These are phyloP conservation scores for Nowakowskiella sp. DNA, from an alignment of 192 early-diverging fungal genomes.

Conservation along the genomic window DNA sequence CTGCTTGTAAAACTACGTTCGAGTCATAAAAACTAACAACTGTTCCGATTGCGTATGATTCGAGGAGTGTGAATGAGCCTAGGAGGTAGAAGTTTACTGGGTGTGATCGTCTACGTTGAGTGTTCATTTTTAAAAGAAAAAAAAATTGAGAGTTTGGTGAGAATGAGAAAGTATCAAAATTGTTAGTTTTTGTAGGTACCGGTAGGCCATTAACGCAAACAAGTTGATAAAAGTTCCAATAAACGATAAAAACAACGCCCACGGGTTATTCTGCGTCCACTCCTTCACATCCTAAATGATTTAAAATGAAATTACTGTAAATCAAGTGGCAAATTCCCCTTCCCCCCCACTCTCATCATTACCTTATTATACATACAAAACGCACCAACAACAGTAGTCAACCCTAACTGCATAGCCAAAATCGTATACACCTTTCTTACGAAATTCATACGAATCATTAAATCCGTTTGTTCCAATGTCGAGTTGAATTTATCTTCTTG, in stretches of 20 bases:
- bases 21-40: slow-evolving; percentile 59
- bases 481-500: too few species aligned
- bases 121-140: too few species aligned
- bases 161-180: too few species aligned
- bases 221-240: slow-evolving; percentile 39
- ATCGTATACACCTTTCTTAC: slow-evolving; percentile 17
- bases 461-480: too few species aligned
- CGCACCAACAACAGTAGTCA: slow-evolving; percentile 1
- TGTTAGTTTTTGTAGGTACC: too few species aligned
- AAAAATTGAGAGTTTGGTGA: too few species aligned
- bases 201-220: slow-evolving; percentile 46
- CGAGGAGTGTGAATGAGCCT: slow-evolving; percentile 52
- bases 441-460: slow-evolving; percentile 9
- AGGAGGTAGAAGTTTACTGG: slow-evolving; percentile 59
- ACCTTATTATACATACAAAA: slow-evolving; percentile 3
- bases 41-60: slow-evolving; percentile 45
- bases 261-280: slow-evolving; percentile 38
- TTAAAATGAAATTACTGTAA: too few species aligned
- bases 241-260: slow-evolving; percentile 50
- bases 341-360: slow-evolving; percentile 4
- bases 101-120: slow-evolving; percentile 45
- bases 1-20: slow-evolving; percentile 61
- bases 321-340: too few species aligned
- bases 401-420: not conserved
- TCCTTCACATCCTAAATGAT: too few species aligned